These are phyloP conservation scores for Bjerkandera adusta DNA, from an alignment of 1,284 basidiomycete species.

Conservation along the genomic window DNA sequence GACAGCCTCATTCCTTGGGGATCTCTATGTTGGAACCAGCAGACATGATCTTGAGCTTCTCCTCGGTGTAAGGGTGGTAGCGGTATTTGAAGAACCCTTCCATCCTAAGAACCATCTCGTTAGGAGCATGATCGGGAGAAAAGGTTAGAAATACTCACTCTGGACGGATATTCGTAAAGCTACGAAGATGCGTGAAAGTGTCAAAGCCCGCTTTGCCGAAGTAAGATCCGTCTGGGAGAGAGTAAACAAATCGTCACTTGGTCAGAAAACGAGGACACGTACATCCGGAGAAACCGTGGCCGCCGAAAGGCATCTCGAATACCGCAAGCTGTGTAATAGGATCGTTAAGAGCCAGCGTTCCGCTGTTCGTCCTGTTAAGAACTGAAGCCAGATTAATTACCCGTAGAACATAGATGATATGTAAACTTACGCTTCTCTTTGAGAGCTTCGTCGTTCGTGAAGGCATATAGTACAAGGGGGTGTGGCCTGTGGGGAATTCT, in stretches of 20 bases:
- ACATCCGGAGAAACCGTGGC: conserved; percentile 13
- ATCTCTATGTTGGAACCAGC: no score
- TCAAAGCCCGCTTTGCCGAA: conserved; percentile 45
- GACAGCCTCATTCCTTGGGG: no score
- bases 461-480: conserved; percentile 50
- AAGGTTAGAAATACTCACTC: conserved; percentile 24
- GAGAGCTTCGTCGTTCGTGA: conserved; percentile 38
- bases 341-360: conserved; percentile 53
- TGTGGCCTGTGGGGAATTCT: conserved; percentile 31
- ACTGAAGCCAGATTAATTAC: conserved; percentile 32
- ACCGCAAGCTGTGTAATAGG: conserved; percentile 42
- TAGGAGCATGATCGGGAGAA: neutral
- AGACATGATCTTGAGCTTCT: conserved; percentile 20
- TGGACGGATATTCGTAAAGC: conserved; percentile 39
- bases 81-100: conserved; percentile 30
- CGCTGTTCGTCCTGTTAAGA: conserved; percentile 45
- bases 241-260: neutral
- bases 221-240: conserved; percentile 40
- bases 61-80: conserved; percentile 37
- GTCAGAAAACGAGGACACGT: neutral
- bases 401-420: conserved; percentile 17
- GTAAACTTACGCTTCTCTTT: conserved; percentile 36
- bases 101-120: conserved; percentile 19
- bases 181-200: conserved; percentile 44
- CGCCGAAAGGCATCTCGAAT: conserved; percentile 13